phyloP scores from a whole-genome alignment of 176 grass and related monocot genomes.

The Musa acuminata region DNA sequence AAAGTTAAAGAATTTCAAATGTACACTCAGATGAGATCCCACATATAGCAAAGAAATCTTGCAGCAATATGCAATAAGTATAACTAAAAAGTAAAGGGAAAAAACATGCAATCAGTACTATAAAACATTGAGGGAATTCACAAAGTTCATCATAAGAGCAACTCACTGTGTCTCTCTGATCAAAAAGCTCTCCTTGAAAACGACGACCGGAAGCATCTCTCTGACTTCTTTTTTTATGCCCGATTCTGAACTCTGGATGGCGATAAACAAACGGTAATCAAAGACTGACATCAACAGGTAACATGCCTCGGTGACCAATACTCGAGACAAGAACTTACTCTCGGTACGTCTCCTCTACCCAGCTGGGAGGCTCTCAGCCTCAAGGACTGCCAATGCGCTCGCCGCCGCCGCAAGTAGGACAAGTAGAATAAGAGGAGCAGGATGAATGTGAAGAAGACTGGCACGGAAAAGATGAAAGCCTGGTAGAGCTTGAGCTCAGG shows the following conservation, averaged over 20 bases:
- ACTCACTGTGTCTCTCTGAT: constrained; percentile 96
- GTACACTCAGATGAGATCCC: too few relatives aligned
- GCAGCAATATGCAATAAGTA: too few relatives aligned
- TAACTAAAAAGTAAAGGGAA: too few relatives aligned
- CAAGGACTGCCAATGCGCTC: constrained; percentile 80
- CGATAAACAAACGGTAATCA: constrained; percentile 18
- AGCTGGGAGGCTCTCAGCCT: constrained; percentile 54
- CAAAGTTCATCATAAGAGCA: background rate
- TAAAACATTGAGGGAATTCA: background rate
- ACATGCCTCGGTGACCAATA: background rate
- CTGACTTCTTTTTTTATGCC: constrained; percentile 82
- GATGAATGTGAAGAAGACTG: constrained; percentile 79
- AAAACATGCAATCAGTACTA: background rate
- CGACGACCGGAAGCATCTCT: constrained; percentile 81
- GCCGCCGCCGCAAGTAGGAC: constrained; percentile 67
- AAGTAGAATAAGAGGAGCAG: constrained; percentile 82
- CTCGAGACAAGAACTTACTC: constrained; percentile 31
- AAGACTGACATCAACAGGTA: background rate
- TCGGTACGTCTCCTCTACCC: constrained; percentile 49
- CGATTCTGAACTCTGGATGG: constrained; percentile 42
- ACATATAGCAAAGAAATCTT: too few relatives aligned
- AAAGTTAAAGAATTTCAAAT: too few relatives aligned
- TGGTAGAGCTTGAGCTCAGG: constrained; percentile 91
- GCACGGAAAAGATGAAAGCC: constrained; percentile 85
- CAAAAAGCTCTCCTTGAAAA: constrained; percentile 94